Conservation (phyloP, 495 filamentous ascomycete species). For the Penicillium angulare region DNA sequence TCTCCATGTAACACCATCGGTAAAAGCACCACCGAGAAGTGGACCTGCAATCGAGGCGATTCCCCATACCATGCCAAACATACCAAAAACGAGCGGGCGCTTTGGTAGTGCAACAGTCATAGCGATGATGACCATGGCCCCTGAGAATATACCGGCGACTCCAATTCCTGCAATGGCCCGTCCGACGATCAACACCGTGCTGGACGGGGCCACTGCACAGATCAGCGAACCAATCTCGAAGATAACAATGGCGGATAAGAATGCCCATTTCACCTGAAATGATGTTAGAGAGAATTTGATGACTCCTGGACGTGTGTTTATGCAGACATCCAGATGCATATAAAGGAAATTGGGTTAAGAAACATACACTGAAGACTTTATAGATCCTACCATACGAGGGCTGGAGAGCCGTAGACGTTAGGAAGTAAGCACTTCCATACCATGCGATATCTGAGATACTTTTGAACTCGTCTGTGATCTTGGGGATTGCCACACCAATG, state of each 20-base stretch:
- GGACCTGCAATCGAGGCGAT: constrained; percentile 68
- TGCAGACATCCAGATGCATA: too few species aligned
- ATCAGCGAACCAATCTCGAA: constrained; percentile 74
- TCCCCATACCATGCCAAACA: constrained; percentile 69
- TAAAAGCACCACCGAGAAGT: constrained; percentile 58
- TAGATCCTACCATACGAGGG: constrained; percentile 32
- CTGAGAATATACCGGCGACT: constrained; percentile 65
- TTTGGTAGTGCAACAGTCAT: constrained; percentile 60
- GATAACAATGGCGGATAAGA: constrained; percentile 59
- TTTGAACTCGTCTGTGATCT: constrained; percentile 45
- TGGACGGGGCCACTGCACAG: constrained; percentile 67
- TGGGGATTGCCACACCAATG: constrained; percentile 42
- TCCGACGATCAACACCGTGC: constrained; percentile 68
- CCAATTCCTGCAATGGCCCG: constrained; percentile 77
- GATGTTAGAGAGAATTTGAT: too few species aligned
- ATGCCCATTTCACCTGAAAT: constrained; percentile 58
- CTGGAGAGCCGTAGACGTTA: constrained; percentile 33
- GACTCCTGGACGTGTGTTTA: too few species aligned
- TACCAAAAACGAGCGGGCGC: constrained; percentile 65
- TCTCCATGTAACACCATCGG: constrained; percentile 64
- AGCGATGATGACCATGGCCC: constrained; percentile 65
- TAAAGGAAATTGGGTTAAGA: constrained; percentile 21
- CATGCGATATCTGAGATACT: constrained; percentile 43
- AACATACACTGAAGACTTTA: constrained; percentile 26
- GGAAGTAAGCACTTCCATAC: constrained; percentile 43